Evolutionary conservation across 257 asterid genomes (phyloP).

Genomic region (Craterostigma plantagineum): DNA sequence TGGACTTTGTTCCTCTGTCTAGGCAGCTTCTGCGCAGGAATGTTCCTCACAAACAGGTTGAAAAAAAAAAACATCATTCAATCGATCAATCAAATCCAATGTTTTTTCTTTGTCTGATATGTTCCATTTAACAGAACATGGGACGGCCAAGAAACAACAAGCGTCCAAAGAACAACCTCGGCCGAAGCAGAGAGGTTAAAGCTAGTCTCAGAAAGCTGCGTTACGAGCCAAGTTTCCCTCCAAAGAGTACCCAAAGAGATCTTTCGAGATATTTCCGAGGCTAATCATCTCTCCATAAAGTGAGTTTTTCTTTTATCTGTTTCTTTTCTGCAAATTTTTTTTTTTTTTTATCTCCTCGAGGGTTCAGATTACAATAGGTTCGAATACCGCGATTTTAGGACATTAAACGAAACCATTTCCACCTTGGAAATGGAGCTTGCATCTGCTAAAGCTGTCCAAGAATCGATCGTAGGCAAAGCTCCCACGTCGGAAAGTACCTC

Average conservation of each 20-base stretch:
- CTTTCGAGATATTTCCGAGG: conserved; percentile 36
- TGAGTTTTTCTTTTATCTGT: conserved; percentile 13
- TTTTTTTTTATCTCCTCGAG: conserved; percentile 1
- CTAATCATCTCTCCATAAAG: conserved; percentile 41
- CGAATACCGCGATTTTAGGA: conserved; percentile 13
- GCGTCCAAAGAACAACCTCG: conserved; percentile 39
- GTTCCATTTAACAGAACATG: conserved; percentile 31
- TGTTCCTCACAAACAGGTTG: conserved; percentile 76
- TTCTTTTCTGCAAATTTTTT: too few species aligned
- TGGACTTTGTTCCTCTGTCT: conserved; percentile 77
- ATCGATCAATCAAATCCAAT: conserved; percentile 1
- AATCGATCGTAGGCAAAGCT: conserved; percentile 49
- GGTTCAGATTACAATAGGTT: too few species aligned
- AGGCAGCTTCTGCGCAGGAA: conserved; percentile 54
- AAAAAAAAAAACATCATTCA: not conserved
- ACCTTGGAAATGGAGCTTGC: conserved; percentile 71
- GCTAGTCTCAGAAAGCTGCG: conserved; percentile 63
- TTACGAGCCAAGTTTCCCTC: conserved; percentile 31
- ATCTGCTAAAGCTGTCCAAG: conserved; percentile 69
- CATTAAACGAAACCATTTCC: conserved; percentile 64
- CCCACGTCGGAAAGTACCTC: conserved; percentile 38
- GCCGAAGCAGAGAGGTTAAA: conserved; percentile 51
- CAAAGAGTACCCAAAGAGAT: conserved; percentile 27
- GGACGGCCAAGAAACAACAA: conserved; percentile 39
- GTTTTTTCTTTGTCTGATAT: not conserved